Base-by-base conservation (phyloP, 2,329 filamentous ascomycete species). In the Penicillium verrucosum region DNA sequence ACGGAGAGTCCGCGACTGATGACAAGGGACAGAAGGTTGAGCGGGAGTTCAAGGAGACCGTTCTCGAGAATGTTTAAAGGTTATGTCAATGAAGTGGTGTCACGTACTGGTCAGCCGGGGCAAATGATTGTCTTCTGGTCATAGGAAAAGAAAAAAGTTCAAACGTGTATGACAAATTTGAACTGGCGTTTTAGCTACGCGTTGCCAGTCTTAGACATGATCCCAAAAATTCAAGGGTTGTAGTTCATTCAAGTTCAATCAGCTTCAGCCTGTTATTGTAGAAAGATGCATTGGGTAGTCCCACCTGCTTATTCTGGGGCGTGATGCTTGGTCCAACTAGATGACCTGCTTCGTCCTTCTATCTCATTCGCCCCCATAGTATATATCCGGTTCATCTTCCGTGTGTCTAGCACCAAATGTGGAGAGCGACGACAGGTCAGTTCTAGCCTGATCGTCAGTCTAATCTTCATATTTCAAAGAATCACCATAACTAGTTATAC, bases 21-120 rank as follows among this genome's bases (percentile, higher is more conserved):
- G 94, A 99, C 82, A 87, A 92, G 78, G 94, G 94, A 73, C 90
- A 97, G 82, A 97, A 97, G 90, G 90, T 95, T 66, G 94, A 97
- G 87, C 85, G 92, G 76, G 93, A 99, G 82, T 99, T 97, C 89
- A 96, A 97, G 90, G 93, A 99, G 88, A 85, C 85, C 75, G 91
- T 97, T 75, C 85, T 97, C 72, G 90, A 96, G 78, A 87, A 86
- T 78, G 94, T 97, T 81, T 97, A 91, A 92, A 82, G 73, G 58
- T 65, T 66, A 64, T 85, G 81, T 3, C 18, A 88, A 76, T 90
- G 89, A 46, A 95, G 75, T 51, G 85, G 82, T 74, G 95, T 90
- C 70, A 95, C 89, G 5, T 89, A 84, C 3, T 95, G 85, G 72
- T 95, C 96, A 64, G 56, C 53, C 57, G 60, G 63, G 59, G 51